Conservation (phyloP, 1,284 basidiomycete species). For the Leccinum huronense region DNA sequence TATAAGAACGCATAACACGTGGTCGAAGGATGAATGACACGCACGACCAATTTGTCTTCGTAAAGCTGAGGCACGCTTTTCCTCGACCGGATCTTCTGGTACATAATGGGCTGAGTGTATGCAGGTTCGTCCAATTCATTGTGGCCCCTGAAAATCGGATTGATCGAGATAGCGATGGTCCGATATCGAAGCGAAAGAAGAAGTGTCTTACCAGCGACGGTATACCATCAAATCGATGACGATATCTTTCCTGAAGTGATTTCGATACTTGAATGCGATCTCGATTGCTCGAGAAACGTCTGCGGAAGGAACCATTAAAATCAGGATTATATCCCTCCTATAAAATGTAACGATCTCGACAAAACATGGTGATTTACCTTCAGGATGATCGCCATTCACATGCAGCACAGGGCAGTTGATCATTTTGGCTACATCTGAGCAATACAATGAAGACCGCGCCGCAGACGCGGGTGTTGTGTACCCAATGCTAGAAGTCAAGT, state of each 20-base stretch:
- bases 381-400: slow-evolving; percentile 88
- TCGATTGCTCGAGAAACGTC: slow-evolving; percentile 79
- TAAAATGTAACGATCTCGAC: neutral
- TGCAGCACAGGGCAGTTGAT: slow-evolving; percentile 88
- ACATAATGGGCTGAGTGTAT: slow-evolving; percentile 89
- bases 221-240: slow-evolving; percentile 88
- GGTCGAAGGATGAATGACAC: slow-evolving; percentile 26
- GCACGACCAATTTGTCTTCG: slow-evolving; percentile 73
- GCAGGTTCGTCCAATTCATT: slow-evolving; percentile 90
- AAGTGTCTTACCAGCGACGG: slow-evolving; percentile 61
- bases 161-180: neutral
- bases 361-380: slow-evolving; percentile 51
- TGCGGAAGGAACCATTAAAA: slow-evolving; percentile 27
- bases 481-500: slow-evolving; percentile 60
- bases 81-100: slow-evolving; percentile 75
- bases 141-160: slow-evolving; percentile 55
- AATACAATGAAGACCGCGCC: slow-evolving; percentile 82
- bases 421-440: slow-evolving; percentile 88
- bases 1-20: neutral
- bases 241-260: slow-evolving; percentile 84
- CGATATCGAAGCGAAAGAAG: neutral
- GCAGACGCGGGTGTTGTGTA: slow-evolving; percentile 85
- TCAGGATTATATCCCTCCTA: neutral
- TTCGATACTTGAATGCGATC: slow-evolving; percentile 79
- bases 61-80: slow-evolving; percentile 80